Percentiles rank a stretch among this genome's conserved stretches.
phyloP scores from a whole-genome alignment of 176 grass and related monocot species.

The Carex cristatella region DNA sequence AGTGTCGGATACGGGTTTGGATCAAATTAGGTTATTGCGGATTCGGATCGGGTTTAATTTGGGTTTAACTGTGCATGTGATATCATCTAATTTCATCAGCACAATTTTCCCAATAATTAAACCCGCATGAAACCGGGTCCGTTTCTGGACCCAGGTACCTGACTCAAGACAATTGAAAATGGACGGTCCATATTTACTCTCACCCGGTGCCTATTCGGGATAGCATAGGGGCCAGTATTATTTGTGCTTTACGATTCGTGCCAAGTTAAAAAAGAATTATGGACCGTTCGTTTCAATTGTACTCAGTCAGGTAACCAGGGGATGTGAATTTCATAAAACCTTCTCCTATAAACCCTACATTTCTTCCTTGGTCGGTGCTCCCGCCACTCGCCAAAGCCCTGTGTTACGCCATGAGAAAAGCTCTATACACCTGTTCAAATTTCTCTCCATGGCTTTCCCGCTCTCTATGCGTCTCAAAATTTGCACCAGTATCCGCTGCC shows the following conservation, averaged over 20 bases:
- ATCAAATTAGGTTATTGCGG: not conserved
- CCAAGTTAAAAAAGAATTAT: no score
- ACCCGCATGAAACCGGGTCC: not conserved
- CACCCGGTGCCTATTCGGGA: no score
- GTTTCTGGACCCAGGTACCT: no score
- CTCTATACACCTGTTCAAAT: slow-evolving; percentile 6
- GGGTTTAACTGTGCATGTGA: not conserved
- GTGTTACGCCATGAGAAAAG: no score
- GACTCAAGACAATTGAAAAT: no score
- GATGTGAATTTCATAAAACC: not conserved
- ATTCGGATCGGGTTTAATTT: not conserved
- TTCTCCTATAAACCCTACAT: not conserved
- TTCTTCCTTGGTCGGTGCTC: not conserved
- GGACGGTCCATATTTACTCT: no score
- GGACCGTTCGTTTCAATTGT: no score
- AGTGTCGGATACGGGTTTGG: not conserved
- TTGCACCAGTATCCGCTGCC: not conserved
- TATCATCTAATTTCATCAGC: not conserved
- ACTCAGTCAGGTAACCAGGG: no score
- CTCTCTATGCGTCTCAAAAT: slow-evolving; percentile 1
- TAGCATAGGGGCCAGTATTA: no score
- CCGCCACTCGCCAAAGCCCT: slow-evolving; percentile 19
- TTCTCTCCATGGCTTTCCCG: slow-evolving; percentile 16
- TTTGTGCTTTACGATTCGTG: no score
- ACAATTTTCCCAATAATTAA: not conserved